These are phyloP conservation scores for Adansonia digitata DNA, from an alignment of 345 rosid species.

Conservation along the genomic window DNA sequence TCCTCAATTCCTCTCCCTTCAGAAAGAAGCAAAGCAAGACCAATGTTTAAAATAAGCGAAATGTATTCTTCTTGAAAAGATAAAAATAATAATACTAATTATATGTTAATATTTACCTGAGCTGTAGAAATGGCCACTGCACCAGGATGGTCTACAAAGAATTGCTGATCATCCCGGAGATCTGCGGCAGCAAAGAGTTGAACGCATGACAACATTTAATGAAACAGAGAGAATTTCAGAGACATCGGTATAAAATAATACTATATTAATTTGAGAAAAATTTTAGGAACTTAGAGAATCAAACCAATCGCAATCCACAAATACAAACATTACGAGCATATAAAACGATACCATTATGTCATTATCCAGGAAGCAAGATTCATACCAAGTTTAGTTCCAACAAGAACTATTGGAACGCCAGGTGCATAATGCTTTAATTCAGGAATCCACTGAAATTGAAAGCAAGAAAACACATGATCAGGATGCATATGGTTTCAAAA, in stretches of 20 bases:
- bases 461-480: neutral
- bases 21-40: slow-evolving; percentile 8
- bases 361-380: neutral
- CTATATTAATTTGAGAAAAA: neutral
- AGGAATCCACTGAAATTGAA: slow-evolving; percentile 15
- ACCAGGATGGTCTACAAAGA: neutral
- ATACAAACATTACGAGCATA: neutral
- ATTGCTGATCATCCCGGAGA: slow-evolving; percentile 1
- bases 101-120: slow-evolving; percentile 33
- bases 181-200: neutral
- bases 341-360: neutral
- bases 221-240: neutral
- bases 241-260: neutral
- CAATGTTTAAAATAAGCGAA: neutral
- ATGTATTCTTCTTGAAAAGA: neutral
- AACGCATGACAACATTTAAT: neutral
- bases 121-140: slow-evolving; percentile 46
- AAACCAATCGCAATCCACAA: neutral
- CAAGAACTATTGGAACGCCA: slow-evolving; percentile 56
- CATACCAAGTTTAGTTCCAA: slow-evolving; percentile 24
- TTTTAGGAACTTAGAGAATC: neutral
- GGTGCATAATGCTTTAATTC: slow-evolving; percentile 28
- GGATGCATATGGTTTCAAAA: neutral
- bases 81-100: neutral
- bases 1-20: slow-evolving; percentile 93